These are phyloP conservation scores for Canariomyces notabilis DNA, from an alignment of 2,329 filamentous ascomycete genomes.

Conservation along the genomic window DNA sequence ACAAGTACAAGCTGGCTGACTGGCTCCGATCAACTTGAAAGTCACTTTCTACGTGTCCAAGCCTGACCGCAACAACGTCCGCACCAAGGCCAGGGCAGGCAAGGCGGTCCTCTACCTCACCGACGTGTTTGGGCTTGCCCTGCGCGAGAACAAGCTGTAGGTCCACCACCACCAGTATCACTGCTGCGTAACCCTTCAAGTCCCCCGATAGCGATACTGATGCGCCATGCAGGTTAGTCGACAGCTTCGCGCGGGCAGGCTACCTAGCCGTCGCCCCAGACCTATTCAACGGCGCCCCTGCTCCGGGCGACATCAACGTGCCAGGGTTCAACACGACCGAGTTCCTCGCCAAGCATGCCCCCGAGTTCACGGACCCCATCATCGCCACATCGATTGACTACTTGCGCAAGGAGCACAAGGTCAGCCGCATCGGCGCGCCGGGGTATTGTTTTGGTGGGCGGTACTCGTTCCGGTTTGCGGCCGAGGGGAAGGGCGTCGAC, in stretches of 20 bases:
- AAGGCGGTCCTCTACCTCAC: slow-evolving; percentile 26
- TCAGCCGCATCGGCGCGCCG: slow-evolving; percentile 49
- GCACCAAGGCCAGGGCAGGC: slow-evolving; percentile 9
- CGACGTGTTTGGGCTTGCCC: slow-evolving; percentile 28
- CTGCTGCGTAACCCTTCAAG: neutral
- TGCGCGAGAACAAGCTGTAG: slow-evolving; percentile 27
- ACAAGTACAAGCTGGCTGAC: too few relatives aligned
- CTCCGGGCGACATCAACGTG: slow-evolving; percentile 36
- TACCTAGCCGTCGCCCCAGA: slow-evolving; percentile 63
- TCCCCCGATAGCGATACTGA: neutral
- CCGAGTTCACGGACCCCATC: slow-evolving; percentile 41
- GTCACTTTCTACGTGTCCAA: slow-evolving; percentile 26
- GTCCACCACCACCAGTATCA: neutral
- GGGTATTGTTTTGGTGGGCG: slow-evolving; percentile 65
- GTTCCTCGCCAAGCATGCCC: slow-evolving; percentile 38
- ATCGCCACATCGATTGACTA: slow-evolving; percentile 43
- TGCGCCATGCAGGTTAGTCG: slow-evolving; percentile 43
- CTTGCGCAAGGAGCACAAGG: slow-evolving; percentile 43
- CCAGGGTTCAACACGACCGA: slow-evolving; percentile 38
- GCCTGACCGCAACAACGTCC: slow-evolving; percentile 9
- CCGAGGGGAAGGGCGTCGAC: slow-evolving; percentile 47
- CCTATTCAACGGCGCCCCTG: slow-evolving; percentile 55
- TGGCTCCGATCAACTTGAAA: too few relatives aligned
- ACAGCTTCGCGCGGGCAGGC: slow-evolving; percentile 62
- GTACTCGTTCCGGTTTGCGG: slow-evolving; percentile 50